Base-by-base conservation (phyloP, 106 monocot species). In the Dendrobium catenatum region DNA sequence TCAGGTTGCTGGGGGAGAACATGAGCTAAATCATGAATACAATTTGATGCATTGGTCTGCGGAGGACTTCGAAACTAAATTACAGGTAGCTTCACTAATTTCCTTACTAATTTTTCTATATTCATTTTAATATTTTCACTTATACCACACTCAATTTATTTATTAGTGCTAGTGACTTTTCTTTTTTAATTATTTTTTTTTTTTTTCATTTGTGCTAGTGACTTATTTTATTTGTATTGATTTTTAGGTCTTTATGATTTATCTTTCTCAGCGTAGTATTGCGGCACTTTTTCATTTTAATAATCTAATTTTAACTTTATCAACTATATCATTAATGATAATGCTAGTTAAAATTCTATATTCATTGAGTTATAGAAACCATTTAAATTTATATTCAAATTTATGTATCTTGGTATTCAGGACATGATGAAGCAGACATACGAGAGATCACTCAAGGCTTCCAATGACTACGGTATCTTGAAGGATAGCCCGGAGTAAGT, bases 351-450 rank as follows among this genome's bases (percentile, higher is more conserved):
- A 70, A 70, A 70, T 70, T 7, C 15, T 9, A 9, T 68, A 24
- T 27, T 26, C 27, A 26, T 29, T 22, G 67, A 26, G 42, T 37
- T 73, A 42, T 73, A 2, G 24, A 40, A 42, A 18, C 1, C 19
- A 42, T 42, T 41, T 40, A 37, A 37, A 80, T 6, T 55, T 67
- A 29, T 18, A 20, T 79, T 46, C 58, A 49, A 15, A 70, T 68
- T 27, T 3, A 11, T 20, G 19, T 42, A 19, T 64, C 46, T 76
- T 47, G 40, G 68, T 9, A 80, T 67, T 22, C 83, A 99, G 99
- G 99, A 95, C n/a, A 88, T 87, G 48, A 91, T 99, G 89, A 99
- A 95, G 79, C 93, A 99, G 68, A 99, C 93, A 42, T 95, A 99
- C 74, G 99, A 95, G 72, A 95, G 89, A 79, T 91, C 93, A 10